These are phyloP conservation scores for Ciborinia camelliae DNA, from an alignment of 2,329 filamentous ascomycete species.

Conservation along the genomic window DNA sequence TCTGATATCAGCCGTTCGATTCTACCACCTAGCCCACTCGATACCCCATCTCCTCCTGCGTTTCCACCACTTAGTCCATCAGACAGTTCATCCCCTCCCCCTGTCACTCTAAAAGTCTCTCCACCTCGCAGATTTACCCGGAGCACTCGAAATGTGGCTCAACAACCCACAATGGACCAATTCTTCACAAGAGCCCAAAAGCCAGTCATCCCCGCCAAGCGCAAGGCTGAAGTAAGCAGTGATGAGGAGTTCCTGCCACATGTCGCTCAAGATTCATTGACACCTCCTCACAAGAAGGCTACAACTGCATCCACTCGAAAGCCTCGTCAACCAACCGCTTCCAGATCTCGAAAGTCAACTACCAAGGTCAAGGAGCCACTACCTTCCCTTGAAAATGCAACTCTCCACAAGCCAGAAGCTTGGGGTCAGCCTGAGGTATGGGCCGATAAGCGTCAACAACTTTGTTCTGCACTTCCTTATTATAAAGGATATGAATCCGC, in stretches of 20 bases:
- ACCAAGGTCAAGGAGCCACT: background rate
- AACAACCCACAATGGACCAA: background rate
- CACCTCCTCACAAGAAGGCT: background rate
- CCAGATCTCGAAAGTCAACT: background rate
- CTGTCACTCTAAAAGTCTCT: background rate
- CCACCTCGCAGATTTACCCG: background rate
- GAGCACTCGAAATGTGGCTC: background rate
- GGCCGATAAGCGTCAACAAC: conserved; percentile 54
- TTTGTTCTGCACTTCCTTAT: conserved; percentile 63
- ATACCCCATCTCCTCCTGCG: background rate
- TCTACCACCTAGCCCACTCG: background rate
- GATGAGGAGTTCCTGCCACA: background rate
- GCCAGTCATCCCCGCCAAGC: background rate
- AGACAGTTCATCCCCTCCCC: background rate
- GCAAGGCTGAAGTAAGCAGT: background rate
- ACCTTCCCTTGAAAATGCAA: conserved; percentile 6
- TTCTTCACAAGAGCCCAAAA: background rate
- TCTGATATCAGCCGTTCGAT: background rate
- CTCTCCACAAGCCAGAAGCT: conserved; percentile 27
- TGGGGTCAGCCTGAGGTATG: conserved; percentile 49
- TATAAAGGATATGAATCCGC: conserved; percentile 60
- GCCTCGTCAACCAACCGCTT: background rate
- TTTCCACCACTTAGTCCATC: background rate
- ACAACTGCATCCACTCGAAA: background rate
- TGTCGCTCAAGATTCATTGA: background rate